Evolutionary conservation across 352 stramenopile genomes (phyloP).

Genomic region (Albugo candida): DNA sequence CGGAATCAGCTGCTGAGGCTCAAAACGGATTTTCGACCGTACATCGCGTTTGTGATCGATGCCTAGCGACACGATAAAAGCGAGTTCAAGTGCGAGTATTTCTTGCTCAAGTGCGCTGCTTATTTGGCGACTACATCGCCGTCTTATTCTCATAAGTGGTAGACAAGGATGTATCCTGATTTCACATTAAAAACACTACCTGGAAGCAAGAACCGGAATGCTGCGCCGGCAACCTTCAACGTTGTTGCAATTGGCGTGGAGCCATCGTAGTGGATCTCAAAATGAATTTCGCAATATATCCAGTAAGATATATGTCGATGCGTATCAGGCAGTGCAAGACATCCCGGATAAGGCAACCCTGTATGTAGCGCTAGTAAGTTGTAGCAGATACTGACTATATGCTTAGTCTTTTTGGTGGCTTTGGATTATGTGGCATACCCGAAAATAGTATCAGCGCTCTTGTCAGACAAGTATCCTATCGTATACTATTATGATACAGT

Average conservation of each 20-base stretch:
- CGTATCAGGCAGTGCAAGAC: slow-evolving; percentile 51
- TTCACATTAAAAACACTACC: too few species aligned
- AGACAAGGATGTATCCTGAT: too few species aligned
- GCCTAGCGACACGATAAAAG: too few species aligned
- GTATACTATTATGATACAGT: not conserved
- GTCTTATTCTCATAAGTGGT: too few species aligned
- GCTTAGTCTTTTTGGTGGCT: slow-evolving; percentile 67
- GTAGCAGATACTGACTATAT: not conserved
- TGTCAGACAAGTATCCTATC: slow-evolving; percentile 28
- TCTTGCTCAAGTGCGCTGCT: too few species aligned
- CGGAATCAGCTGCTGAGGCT: too few species aligned
- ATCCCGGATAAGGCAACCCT: slow-evolving; percentile 50
- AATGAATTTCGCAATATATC: not conserved
- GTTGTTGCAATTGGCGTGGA: not conserved
- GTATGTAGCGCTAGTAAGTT: slow-evolving; percentile 13
- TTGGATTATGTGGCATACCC: slow-evolving; percentile 83
- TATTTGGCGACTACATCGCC: too few species aligned
- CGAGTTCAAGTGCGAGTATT: too few species aligned
- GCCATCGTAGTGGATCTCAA: not conserved
- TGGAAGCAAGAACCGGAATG: too few species aligned
- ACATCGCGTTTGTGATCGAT: too few species aligned
- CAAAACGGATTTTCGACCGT: too few species aligned
- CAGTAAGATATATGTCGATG: slow-evolving; percentile 49
- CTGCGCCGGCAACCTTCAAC: too few species aligned
- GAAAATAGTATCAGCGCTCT: slow-evolving; percentile 81